Evolutionary conservation across 2,329 filamentous ascomycete species (phyloP).

Genomic region (Cordyceps cateniannulata): DNA sequence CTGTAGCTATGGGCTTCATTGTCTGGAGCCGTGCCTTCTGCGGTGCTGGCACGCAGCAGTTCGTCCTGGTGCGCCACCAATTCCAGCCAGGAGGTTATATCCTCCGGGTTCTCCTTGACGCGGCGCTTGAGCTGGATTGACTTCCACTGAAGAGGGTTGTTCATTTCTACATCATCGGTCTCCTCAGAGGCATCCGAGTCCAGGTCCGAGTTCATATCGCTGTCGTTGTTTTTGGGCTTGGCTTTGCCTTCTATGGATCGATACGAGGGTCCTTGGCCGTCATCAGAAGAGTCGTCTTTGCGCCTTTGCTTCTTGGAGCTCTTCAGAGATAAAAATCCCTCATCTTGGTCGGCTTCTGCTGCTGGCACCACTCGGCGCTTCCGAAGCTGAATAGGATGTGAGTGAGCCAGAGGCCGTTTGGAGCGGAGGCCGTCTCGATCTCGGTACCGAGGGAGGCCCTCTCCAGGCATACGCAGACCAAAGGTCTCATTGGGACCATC

Average conservation of each 20-base stretch:
- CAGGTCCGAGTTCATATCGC: slow-evolving; percentile 44
- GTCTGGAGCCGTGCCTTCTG: slow-evolving; percentile 39
- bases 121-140: slow-evolving; percentile 56
- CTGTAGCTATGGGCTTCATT: slow-evolving; percentile 64
- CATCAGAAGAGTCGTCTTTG: slow-evolving; percentile 34
- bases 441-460: slow-evolving; percentile 24
- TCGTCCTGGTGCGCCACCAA: slow-evolving; percentile 73
- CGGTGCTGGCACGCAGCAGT: slow-evolving; percentile 47
- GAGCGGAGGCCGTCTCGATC: slow-evolving; percentile 16
- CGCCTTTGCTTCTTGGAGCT: slow-evolving; percentile 37
- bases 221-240: slow-evolving; percentile 43
- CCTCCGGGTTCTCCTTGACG: slow-evolving; percentile 58
- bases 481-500: slow-evolving; percentile 53
- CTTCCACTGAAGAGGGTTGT: slow-evolving; percentile 43
- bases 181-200: slow-evolving; percentile 35
- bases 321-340: slow-evolving; percentile 44
- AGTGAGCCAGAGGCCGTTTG: slow-evolving; percentile 23
- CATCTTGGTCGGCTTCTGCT: slow-evolving; percentile 21
- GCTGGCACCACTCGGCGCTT: slow-evolving; percentile 17
- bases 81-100: slow-evolving; percentile 68
- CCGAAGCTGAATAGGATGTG: slow-evolving; percentile 35
- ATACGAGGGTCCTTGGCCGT: slow-evolving; percentile 49
- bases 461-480: slow-evolving; percentile 38
- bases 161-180: slow-evolving; percentile 24
- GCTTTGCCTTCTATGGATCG: slow-evolving; percentile 59